A percentile compares a stretch with the other conserved stretches of the same genome.
Conservation (phyloP, 108 stramenopile genomes). For the Stephanodiscus minutulus region DNA sequence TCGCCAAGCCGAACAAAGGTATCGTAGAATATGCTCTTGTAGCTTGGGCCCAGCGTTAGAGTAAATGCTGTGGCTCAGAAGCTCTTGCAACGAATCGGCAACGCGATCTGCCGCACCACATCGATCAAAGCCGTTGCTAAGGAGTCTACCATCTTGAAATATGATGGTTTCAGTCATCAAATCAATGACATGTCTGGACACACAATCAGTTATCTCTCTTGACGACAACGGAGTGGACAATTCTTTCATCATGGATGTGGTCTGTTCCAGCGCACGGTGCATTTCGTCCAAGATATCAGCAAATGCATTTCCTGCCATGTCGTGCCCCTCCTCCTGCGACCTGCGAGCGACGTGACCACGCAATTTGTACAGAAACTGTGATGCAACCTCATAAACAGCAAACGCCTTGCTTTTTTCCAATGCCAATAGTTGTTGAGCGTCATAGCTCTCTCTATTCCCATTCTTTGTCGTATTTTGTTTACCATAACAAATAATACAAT, state of each 20-base stretch:
- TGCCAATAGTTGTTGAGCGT: constrained; percentile 9
- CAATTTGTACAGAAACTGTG: constrained; percentile 44
- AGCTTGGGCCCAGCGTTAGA: constrained; percentile 22
- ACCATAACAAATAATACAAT: constrained; percentile 40
- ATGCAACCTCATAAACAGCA: constrained; percentile 44
- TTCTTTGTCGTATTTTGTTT: not conserved
- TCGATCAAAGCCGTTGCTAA: constrained; percentile 18
- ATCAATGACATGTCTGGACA: constrained; percentile 43
- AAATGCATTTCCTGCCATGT: constrained; percentile 27
- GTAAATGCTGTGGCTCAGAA: constrained; percentile 36
- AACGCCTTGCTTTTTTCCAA: constrained; percentile 31
- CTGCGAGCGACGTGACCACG: constrained; percentile 45
- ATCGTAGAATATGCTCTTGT: constrained; percentile 39
- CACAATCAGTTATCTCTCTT: not conserved
- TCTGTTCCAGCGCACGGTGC: constrained; percentile 25
- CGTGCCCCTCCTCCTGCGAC: constrained; percentile 8
- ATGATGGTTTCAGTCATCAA: constrained; percentile 38
- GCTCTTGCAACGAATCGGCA: constrained; percentile 32
- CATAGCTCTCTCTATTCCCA: not conserved
- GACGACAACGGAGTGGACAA: not conserved
- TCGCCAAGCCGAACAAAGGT: constrained; percentile 51
- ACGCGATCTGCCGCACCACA: constrained; percentile 28
- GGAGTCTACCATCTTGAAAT: constrained; percentile 47
- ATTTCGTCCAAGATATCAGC: constrained; percentile 40
- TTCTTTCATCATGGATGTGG: constrained; percentile 16